These are phyloP conservation scores for Ceratocystis destructans DNA, from an alignment of 2,329 filamentous ascomycete species.

Conservation along the genomic window DNA sequence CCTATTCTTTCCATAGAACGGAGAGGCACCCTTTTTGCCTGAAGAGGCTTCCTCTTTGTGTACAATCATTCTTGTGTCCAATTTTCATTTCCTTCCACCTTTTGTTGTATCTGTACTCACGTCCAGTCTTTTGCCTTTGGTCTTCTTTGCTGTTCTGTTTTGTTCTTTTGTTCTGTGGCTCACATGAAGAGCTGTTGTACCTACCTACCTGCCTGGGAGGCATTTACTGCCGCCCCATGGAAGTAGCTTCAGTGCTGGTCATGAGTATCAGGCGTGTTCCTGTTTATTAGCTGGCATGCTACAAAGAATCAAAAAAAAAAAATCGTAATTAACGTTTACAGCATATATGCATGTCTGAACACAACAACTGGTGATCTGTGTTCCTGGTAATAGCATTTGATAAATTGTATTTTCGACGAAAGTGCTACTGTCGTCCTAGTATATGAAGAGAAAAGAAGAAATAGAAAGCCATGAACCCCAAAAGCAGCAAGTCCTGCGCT, in stretches of 20 bases:
- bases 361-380: background rate
- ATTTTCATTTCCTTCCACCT: conserved; percentile 4
- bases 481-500: background rate
- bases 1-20: background rate
- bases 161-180: background rate
- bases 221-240: background rate
- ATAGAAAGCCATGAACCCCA: background rate
- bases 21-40: background rate
- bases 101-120: conserved; percentile 5
- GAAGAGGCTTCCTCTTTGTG: conserved; percentile 3
- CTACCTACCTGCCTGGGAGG: background rate
- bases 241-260: background rate
- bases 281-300: background rate
- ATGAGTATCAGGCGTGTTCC: background rate
- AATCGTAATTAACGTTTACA: background rate
- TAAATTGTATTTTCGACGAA: background rate
- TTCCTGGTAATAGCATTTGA: background rate
- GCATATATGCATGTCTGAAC: background rate
- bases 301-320: conserved; percentile 1
- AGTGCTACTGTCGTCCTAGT: background rate
- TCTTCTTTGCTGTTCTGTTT: background rate
- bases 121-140: background rate
- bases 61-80: conserved; percentile 6
- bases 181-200: background rate
- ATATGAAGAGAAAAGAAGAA: conserved; percentile 4